A percentile compares a stretch with the other conserved stretches of the same genome.
Evolutionary conservation across 805 yeast species (phyloP).

Genomic region (Candida ascalaphidarum): DNA sequence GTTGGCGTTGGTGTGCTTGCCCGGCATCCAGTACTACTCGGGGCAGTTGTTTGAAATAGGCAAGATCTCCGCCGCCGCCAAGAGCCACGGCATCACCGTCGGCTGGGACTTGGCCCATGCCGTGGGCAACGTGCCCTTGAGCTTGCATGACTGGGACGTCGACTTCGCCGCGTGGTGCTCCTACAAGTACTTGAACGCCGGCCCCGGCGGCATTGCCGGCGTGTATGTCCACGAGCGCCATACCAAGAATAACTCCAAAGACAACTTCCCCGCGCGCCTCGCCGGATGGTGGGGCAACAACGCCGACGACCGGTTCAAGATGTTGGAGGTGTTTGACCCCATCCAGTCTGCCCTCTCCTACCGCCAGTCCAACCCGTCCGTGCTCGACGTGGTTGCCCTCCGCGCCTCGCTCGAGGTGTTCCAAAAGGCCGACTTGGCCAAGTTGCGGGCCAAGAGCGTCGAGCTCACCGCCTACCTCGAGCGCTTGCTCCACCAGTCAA

Average conservation of each 20-base stretch:
- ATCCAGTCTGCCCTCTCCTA: constrained; percentile 81
- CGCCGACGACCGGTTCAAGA: constrained; percentile 58
- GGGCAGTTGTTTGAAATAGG: constrained; percentile 81
- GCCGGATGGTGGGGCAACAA: constrained; percentile 99
- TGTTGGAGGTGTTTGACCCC: constrained; percentile 74
- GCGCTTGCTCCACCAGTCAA: constrained; percentile 34
- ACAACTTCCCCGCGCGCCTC: constrained; percentile 48
- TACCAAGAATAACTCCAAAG: constrained; percentile 19
- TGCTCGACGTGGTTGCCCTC: constrained; percentile 72
- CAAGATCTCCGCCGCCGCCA: constrained; percentile 58
- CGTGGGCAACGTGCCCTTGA: constrained; percentile 73
- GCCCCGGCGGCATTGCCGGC: constrained; percentile 93
- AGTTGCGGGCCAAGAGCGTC: constrained; percentile 48
- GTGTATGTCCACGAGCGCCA: constrained; percentile 61
- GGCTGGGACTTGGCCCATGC: constrained; percentile 98
- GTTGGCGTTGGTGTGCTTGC: constrained; percentile 66
- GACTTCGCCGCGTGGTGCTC: constrained; percentile 96
- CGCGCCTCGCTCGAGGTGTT: constrained; percentile 58
- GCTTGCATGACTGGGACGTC: constrained; percentile 79
- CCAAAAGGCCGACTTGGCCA: constrained; percentile 54
- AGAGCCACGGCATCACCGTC: constrained; percentile 42
- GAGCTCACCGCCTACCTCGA: constrained; percentile 52
- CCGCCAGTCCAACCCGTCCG: constrained; percentile 87
- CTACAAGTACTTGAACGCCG: constrained; percentile 83
- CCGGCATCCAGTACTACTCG: constrained; percentile 88